Evolutionary conservation across 495 filamentous ascomycete genomes (phyloP).

Genomic region (Penicillium ucsense): DNA sequence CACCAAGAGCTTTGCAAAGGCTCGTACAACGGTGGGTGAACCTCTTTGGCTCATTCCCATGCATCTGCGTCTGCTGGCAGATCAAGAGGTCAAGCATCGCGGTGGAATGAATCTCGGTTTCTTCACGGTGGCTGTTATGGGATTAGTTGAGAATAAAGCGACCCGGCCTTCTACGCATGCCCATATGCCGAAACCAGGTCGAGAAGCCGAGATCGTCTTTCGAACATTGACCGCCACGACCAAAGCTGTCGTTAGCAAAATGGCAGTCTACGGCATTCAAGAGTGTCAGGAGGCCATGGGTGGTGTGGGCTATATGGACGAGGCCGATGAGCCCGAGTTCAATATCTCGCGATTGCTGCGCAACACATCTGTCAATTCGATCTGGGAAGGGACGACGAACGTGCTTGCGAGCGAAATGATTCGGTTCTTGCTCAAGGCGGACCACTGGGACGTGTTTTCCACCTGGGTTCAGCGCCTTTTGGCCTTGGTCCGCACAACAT

Average conservation of each 20-base stretch:
- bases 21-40: conserved; percentile 41
- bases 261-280: conserved; percentile 44
- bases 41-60: conserved; percentile 45
- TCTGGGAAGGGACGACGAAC: conserved; percentile 73
- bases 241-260: conserved; percentile 54
- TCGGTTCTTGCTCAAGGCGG: conserved; percentile 40
- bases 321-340: conserved; percentile 37
- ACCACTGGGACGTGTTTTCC: conserved; percentile 29
- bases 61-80: conserved; percentile 53
- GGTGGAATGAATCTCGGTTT: conserved; percentile 50
- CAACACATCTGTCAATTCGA: conserved; percentile 54
- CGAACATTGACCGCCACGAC: conserved; percentile 54
- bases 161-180: conserved; percentile 6
- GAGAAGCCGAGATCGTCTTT: conserved; percentile 40
- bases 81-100: conserved; percentile 42
- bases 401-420: conserved; percentile 55
- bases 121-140: conserved; percentile 50
- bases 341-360: conserved; percentile 58
- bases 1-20: conserved; percentile 47
- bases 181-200: conserved; percentile 18
- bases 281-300: conserved; percentile 63
- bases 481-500: conserved; percentile 5
- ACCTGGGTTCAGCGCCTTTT: conserved; percentile 34
- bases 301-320: conserved; percentile 65
- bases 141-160: conserved; percentile 34